A percentile compares a stretch with the other conserved stretches of the same genome.
These are phyloP conservation scores for Rhynchosporium secalis DNA, from an alignment of 2,329 filamentous ascomycete species.

Conservation along the genomic window DNA sequence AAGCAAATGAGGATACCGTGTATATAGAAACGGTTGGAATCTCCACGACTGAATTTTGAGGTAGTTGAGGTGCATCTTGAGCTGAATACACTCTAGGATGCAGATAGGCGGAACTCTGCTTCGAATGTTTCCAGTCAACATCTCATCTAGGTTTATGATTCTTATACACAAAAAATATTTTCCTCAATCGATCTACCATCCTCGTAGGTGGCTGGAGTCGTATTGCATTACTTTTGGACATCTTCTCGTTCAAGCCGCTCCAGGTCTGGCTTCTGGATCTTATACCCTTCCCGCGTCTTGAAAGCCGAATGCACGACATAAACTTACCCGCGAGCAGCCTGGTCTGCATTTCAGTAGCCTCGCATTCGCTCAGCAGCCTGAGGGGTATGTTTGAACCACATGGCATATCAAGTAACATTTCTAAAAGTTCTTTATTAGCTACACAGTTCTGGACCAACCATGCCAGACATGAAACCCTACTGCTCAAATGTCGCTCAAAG, in stretches of 20 bases:
- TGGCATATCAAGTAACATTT: too few species aligned
- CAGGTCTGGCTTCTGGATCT: too few species aligned
- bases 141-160: too few species aligned
- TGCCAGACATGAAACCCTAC: neutral
- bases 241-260: neutral
- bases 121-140: too few species aligned
- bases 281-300: too few species aligned
- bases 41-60: neutral
- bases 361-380: too few species aligned
- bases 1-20: too few species aligned
- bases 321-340: too few species aligned
- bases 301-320: too few species aligned
- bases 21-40: neutral
- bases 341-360: too few species aligned
- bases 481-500: neutral
- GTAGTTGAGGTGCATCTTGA: neutral
- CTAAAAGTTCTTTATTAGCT: too few species aligned
- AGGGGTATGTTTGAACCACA: too few species aligned
- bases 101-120: neutral
- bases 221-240: neutral
- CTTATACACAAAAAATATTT: neutral
- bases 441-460: neutral
- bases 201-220: neutral
- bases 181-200: neutral
- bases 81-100: neutral